Conservation (phyloP, 2,329 filamentous ascomycete genomes). For the Tolypocladium endophyticum region DNA sequence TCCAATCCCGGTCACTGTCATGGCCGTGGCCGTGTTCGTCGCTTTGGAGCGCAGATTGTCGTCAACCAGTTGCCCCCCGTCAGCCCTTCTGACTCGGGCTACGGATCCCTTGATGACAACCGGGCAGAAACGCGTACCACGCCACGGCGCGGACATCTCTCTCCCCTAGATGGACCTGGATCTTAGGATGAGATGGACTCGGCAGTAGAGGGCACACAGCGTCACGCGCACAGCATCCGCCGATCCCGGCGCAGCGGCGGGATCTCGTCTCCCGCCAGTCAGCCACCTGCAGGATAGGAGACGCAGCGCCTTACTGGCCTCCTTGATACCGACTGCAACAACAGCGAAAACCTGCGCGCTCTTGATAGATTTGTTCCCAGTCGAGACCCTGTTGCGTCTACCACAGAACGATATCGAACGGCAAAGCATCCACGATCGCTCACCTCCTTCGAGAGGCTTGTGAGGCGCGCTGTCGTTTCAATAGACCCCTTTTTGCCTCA, state of each 20-base stretch:
- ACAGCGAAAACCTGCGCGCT: conserved; percentile 6
- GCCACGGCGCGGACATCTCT: neutral
- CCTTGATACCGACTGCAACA: neutral
- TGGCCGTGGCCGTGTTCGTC: neutral
- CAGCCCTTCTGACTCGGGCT: conserved; percentile 18
- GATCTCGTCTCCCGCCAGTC: neutral
- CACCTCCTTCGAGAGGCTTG: conserved; percentile 30
- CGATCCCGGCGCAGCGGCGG: neutral
- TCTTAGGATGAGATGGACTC: conserved; percentile 1
- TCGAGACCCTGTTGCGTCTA: conserved; percentile 22
- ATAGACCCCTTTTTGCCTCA: conserved; percentile 13
- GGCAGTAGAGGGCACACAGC: neutral
- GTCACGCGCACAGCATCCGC: neutral
- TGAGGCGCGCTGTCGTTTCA: conserved; percentile 23
- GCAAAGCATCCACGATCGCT: conserved; percentile 31
- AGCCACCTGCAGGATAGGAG: neutral
- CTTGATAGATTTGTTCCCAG: conserved; percentile 42
- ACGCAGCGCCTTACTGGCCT: neutral
- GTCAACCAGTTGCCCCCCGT: neutral
- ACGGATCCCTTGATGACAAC: conserved; percentile 13
- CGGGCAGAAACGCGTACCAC: neutral
- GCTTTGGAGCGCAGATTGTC: neutral
- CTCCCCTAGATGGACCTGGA: conserved; percentile 3
- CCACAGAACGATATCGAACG: conserved; percentile 34
- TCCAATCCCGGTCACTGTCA: neutral